A percentile compares a stretch with the other conserved stretches of the same genome.
These are phyloP conservation scores for Uromyces viciae-fabae DNA, from an alignment of 1,284 basidiomycete species.

Conservation along the genomic window DNA sequence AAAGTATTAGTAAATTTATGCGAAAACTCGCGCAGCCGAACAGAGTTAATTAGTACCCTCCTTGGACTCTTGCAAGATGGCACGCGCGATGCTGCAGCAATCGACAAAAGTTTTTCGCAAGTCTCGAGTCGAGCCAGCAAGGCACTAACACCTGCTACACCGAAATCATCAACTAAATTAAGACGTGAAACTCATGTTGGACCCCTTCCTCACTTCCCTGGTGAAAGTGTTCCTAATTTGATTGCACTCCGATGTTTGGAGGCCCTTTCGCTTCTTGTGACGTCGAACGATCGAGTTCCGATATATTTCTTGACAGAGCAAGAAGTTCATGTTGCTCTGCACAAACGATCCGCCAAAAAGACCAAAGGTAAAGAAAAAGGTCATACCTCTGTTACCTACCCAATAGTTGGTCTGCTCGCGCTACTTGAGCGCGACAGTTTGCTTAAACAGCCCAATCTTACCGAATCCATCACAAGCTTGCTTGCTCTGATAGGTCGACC, in stretches of 20 bases:
- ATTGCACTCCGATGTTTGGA: constrained; percentile 89
- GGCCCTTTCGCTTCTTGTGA: constrained; percentile 77
- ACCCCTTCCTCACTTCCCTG: constrained; percentile 66
- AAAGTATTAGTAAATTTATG: constrained; percentile 90
- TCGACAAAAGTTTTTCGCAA: constrained; percentile 90
- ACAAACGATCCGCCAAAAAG: constrained; percentile 68
- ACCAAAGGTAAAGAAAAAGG: constrained; percentile 82
- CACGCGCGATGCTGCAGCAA: constrained; percentile 80
- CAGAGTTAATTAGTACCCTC: constrained; percentile 86
- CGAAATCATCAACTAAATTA: constrained; percentile 66
- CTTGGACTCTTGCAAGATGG: constrained; percentile 91
- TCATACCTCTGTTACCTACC: constrained; percentile 70
- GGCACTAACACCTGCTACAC: constrained; percentile 60
- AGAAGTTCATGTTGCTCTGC: constrained; percentile 72
- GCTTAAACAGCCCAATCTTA: constrained; percentile 77
- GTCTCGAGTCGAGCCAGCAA: constrained; percentile 74
- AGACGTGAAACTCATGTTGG: constrained; percentile 43
- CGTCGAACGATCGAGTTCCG: constrained; percentile 73
- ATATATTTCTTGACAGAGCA: constrained; percentile 92
- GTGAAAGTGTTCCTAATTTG: constrained; percentile 80
- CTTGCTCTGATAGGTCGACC: constrained; percentile 81
- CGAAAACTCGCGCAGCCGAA: constrained; percentile 86
- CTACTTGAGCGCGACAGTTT: constrained; percentile 78
- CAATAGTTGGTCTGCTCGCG: constrained; percentile 78
- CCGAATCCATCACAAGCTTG: constrained; percentile 82